A percentile compares a stretch with the other conserved stretches of the same genome.
Conservation (phyloP, 176 grass and related monocot genomes). For the Microstegium vimineum region DNA sequence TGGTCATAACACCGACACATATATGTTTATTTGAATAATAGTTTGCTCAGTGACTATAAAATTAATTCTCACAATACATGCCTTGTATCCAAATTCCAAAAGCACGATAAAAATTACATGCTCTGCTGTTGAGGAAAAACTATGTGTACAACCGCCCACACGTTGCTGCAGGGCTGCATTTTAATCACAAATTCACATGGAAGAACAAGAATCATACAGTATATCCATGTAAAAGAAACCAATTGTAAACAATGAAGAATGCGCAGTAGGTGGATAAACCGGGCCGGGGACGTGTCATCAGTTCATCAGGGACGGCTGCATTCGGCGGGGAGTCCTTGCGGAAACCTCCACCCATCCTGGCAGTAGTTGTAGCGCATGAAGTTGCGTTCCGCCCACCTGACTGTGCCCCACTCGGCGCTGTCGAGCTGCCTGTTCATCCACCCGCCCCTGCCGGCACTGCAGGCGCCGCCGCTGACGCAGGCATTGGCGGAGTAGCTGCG, state of each 20-base stretch:
- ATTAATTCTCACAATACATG: background rate
- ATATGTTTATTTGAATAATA: background rate
- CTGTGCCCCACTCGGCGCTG: conserved; percentile 5
- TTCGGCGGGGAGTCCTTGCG: conserved; percentile 43
- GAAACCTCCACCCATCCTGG: conserved; percentile 35
- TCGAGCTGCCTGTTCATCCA: conserved; percentile 31
- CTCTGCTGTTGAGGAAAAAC: background rate
- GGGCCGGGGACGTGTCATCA: background rate
- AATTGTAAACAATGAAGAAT: background rate
- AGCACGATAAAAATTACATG: background rate
- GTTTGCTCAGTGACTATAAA: background rate
- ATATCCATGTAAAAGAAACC: background rate
- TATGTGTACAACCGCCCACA: background rate
- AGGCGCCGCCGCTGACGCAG: conserved; percentile 33
- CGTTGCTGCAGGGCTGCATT: background rate
- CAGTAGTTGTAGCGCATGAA: conserved; percentile 51
- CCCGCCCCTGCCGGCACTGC: background rate
- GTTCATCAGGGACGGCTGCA: conserved; percentile 24
- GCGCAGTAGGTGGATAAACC: background rate
- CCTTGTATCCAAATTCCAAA: background rate
- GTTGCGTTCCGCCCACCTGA: conserved; percentile 32
- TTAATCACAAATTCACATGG: background rate
- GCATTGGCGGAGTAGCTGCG: conserved; percentile 38
- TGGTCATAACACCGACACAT: no score
- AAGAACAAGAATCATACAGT: background rate